Evolutionary conservation across 441 rosid genomes (phyloP), one percentile per base, ranked within the genome.

Genomic region (Omphalea diandra): DNA sequence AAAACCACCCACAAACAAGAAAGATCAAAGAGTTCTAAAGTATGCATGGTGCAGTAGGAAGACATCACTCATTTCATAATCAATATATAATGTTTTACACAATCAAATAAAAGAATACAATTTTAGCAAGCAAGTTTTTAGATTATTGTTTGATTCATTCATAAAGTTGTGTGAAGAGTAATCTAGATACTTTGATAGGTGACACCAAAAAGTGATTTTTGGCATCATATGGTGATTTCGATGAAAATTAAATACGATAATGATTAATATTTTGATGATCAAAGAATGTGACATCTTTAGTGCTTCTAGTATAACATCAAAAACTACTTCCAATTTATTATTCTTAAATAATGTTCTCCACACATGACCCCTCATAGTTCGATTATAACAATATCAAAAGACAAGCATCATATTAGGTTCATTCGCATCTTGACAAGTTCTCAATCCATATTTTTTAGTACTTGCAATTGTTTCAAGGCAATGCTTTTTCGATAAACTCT

Each of bases 301-400:
- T 70, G 96, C 93, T 59, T 78, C 88, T 47, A 92, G 92, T 43
- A 90, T 96, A 65, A 92, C 99, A 44, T 86, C 96, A 69, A 83
- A 92, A 74, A 95, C 91, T 57, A 80, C 86, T 72, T 89, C 76
- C 79, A 95, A 70, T 73, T 92, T 97, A 67, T 78, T 81, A 59
- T 78, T 86, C 68, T 83, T 82, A 40, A 82, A 95, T 27, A 98
- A 98, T 1, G 98, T 90, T 81, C 79, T 81, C 99, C 99, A 92
- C 74, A 95, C 81, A 83, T 92, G 98, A 73, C 99, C 99, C 98
- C 92, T 83, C 72, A 70, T 33, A 22, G 24, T 61, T 50, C 62
- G 38, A 27, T 22, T 44, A 54, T 56, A 74, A 67, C 22, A 61
- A 46, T 40, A 66, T 54, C 46, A 54, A 38, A 44, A 70, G 20